phyloP scores from a whole-genome alignment of 192 early-diverging fungal genomes.

The Physocladia obscura region DNA sequence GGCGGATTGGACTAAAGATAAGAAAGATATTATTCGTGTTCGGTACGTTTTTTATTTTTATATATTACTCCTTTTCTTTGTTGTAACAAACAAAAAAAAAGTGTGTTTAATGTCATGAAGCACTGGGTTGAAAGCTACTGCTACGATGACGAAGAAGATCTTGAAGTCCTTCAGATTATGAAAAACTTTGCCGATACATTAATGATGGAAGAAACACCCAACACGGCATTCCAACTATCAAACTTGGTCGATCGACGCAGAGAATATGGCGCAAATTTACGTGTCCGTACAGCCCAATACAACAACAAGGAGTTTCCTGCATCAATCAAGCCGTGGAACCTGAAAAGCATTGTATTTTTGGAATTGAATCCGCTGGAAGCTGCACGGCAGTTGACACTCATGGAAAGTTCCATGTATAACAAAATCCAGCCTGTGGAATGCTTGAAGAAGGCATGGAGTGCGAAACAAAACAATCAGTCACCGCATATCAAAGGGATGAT shows the following conservation, averaged over 20 bases:
- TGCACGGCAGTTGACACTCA: conserved; percentile 92
- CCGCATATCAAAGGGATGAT: conserved; percentile 87
- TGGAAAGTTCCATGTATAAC: conserved; percentile 80
- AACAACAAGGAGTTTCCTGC: conserved; percentile 49
- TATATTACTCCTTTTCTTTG: neutral
- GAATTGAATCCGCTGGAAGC: conserved; percentile 92
- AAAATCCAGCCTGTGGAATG: conserved; percentile 86
- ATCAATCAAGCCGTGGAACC: conserved; percentile 79
- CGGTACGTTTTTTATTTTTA: conserved; percentile 32
- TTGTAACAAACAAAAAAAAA: too few species aligned
- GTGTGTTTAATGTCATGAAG: conserved; percentile 93
- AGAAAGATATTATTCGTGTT: conserved; percentile 85
- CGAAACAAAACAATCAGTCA: conserved; percentile 45
- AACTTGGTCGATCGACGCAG: conserved; percentile 77
- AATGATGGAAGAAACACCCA: conserved; percentile 44
- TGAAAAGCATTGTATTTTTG: conserved; percentile 76
- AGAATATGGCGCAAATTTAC: conserved; percentile 40
- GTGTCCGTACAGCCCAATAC: conserved; percentile 2
- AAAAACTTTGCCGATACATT: conserved; percentile 70
- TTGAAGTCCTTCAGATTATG: conserved; percentile 60
- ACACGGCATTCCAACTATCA: conserved; percentile 69
- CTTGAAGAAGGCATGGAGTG: conserved; percentile 87
- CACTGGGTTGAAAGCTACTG: conserved; percentile 94
- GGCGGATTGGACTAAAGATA: conserved; percentile 77
- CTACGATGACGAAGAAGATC: conserved; percentile 74